phyloP scores from a whole-genome alignment of 768 basidiomycete species.

The Amanita fuliginea region DNA sequence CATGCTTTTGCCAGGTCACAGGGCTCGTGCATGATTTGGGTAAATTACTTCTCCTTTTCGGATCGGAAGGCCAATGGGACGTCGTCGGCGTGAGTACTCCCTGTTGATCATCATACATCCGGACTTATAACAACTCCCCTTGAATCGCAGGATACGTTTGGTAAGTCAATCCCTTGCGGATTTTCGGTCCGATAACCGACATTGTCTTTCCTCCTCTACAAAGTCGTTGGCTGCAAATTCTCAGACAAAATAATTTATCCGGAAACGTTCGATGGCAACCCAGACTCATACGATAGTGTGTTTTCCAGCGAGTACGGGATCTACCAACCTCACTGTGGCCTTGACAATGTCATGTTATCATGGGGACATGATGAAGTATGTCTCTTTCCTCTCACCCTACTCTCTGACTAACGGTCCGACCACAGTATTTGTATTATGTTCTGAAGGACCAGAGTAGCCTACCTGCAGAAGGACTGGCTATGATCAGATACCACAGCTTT shows the following conservation, averaged over 20 bases:
- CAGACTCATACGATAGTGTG: slow-evolving; percentile 51
- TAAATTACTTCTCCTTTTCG: slow-evolving; percentile 77
- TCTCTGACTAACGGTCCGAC: slow-evolving; percentile 2
- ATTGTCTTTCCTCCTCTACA: background rate
- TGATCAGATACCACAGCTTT: slow-evolving; percentile 94
- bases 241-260: slow-evolving; percentile 78
- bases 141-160: slow-evolving; percentile 29
- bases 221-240: slow-evolving; percentile 76
- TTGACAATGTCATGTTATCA: slow-evolving; percentile 80
- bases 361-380: slow-evolving; percentile 89
- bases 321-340: slow-evolving; percentile 68
- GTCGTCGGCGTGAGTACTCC: slow-evolving; percentile 66
- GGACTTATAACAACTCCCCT: background rate
- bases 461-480: slow-evolving; percentile 72
- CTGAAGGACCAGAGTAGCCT: slow-evolving; percentile 74
- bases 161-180: slow-evolving; percentile 13
- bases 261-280: slow-evolving; percentile 66
- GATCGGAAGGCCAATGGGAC: slow-evolving; percentile 88
- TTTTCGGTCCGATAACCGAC: slow-evolving; percentile 3
- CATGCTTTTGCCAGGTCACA: slow-evolving; percentile 35
- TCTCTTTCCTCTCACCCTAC: slow-evolving; percentile 6
- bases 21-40: slow-evolving; percentile 87
- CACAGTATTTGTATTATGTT: slow-evolving; percentile 74
- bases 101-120: background rate
- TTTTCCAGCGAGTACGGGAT: slow-evolving; percentile 68